Evolutionary conservation across 805 yeast species (phyloP).

Genomic region (Saturnispora gosingensis): DNA sequence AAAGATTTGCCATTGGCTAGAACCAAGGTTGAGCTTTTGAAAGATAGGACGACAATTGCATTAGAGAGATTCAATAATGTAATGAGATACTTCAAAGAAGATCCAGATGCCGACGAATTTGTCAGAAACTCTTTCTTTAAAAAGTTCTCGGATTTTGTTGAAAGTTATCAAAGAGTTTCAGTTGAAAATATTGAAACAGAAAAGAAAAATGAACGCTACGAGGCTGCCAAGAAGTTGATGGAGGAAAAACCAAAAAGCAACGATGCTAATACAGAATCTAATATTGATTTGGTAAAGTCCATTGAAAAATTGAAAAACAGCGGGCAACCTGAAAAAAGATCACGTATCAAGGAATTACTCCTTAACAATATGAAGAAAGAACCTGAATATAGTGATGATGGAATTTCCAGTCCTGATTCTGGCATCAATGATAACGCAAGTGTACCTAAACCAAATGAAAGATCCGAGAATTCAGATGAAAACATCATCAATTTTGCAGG

Average conservation of each 20-base stretch:
- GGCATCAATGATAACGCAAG: background rate
- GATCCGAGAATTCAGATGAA: conserved; percentile 6
- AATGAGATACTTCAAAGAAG: conserved; percentile 89
- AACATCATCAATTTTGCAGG: conserved; percentile 13
- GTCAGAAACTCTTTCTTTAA: conserved; percentile 64
- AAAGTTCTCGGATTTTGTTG: conserved; percentile 71
- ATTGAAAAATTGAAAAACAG: conserved; percentile 82
- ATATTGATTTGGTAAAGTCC: conserved; percentile 69
- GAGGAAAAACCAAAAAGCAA: conserved; percentile 32
- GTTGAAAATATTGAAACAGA: conserved; percentile 72
- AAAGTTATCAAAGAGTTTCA: conserved; percentile 72
- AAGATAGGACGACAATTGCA: conserved; percentile 54
- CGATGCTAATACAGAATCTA: conserved; percentile 28
- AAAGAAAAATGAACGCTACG: conserved; percentile 64
- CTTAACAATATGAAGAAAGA: conserved; percentile 68
- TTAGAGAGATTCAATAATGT: conserved; percentile 56
- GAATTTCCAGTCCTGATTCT: background rate
- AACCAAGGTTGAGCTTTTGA: conserved; percentile 54
- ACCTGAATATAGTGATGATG: conserved; percentile 5
- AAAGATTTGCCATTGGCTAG: conserved; percentile 70
- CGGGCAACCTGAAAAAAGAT: conserved; percentile 42
- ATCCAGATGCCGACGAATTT: conserved; percentile 50
- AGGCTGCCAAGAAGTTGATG: conserved; percentile 30
- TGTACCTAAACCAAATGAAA: background rate
- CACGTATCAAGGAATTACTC: conserved; percentile 54